Evolutionary conservation across 768 basidiomycete genomes (phyloP), one percentile per base, ranked within the genome.

Genomic region (Russula earlei): DNA sequence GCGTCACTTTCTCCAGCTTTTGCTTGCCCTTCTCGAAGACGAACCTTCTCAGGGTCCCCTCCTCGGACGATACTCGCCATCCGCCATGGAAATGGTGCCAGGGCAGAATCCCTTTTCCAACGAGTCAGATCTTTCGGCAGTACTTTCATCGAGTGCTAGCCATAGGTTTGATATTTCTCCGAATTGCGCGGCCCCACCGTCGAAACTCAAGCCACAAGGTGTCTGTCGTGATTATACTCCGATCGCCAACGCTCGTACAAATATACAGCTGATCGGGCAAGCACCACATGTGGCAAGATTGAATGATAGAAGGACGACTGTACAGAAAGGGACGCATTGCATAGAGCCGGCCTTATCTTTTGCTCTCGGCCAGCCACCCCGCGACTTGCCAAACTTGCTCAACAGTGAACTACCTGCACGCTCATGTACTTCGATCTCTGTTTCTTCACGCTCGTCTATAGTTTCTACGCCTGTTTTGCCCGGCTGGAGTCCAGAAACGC

Each of bases 381-480:
- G 31, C 22, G 58, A 60, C 41, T 33, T 54, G 33, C 58, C 60
- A 17, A 54, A 47, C 22, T 49, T 62, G 22, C 49, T 59, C n/a
- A 55, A 50, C 42, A 24, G 49, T 7, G 48, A 49, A 25, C 49
- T 60, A 34, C 54, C 61, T 38, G 46, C 57, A 29, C 47, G 34
- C n/a, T 54, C 57, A 22, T 44, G 34, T 31, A 58, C 47, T 31
- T 58, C 57, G 34, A 58, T 54, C 36, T 40, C 59, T 34, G 25
- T 51, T 15, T 49, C 59, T 40, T 62, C 61, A 17, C 38, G 31
- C n/a, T 60, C 59, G 10, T 62, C 61, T 20, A 48, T 60, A 42
- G 40, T 56, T 25, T 56, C 46, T 24, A 60, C 61, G n/a, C 58
- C 61, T 4, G 12, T 49, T 34, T 42, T 58, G 50, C 46, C 59